Percentiles rank a stretch among this genome's conserved stretches.
These are phyloP conservation scores for Xylaria multiplex DNA, from an alignment of 2,329 filamentous ascomycete species.

Conservation along the genomic window DNA sequence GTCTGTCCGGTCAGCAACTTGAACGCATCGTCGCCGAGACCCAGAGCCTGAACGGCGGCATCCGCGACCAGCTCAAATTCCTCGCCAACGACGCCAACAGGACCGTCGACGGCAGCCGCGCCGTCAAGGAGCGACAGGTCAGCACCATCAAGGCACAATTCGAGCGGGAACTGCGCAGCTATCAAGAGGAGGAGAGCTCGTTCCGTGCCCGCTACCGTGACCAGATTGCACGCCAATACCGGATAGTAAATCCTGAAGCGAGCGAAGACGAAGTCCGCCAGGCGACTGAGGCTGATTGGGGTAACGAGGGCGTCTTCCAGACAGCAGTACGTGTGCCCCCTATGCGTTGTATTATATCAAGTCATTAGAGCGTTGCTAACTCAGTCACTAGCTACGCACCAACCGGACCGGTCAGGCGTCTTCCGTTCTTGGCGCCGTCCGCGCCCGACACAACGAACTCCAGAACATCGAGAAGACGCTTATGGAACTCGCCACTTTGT, in stretches of 20 bases:
- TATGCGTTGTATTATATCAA: background rate
- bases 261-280: slow-evolving; percentile 75
- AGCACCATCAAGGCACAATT: slow-evolving; percentile 77
- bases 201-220: slow-evolving; percentile 79
- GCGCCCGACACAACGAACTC: slow-evolving; percentile 84
- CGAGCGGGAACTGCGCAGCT: slow-evolving; percentile 75
- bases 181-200: slow-evolving; percentile 75
- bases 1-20: slow-evolving; percentile 63
- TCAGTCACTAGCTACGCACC: slow-evolving; percentile 68
- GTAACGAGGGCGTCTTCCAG: slow-evolving; percentile 83
- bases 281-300: slow-evolving; percentile 77
- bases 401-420: slow-evolving; percentile 79
- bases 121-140: slow-evolving; percentile 75
- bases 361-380: slow-evolving; percentile 23
- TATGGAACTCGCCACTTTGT: slow-evolving; percentile 74
- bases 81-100: slow-evolving; percentile 76
- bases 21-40: slow-evolving; percentile 76
- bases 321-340: slow-evolving; percentile 66
- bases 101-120: slow-evolving; percentile 68
- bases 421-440: slow-evolving; percentile 79
- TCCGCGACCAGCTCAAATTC: slow-evolving; percentile 81
- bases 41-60: slow-evolving; percentile 76
- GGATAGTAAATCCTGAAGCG: slow-evolving; percentile 85
- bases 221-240: slow-evolving; percentile 82
- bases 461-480: slow-evolving; percentile 82